Base-by-base conservation (phyloP, 345 rosid species). In the Eutrema japonicum region DNA sequence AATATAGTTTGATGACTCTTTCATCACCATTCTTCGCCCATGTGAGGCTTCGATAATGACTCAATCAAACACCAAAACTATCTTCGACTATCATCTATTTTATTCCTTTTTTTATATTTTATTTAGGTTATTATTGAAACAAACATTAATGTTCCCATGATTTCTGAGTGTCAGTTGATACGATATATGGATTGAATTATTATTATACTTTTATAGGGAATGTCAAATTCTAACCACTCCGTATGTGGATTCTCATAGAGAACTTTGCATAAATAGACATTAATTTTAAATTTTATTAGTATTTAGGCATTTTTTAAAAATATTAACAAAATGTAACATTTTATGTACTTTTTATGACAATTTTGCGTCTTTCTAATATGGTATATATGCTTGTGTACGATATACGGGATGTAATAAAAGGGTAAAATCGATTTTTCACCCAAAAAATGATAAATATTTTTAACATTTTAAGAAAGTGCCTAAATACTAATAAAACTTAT, bases 1-100 rank as follows among this genome's bases (percentile, higher is more conserved):
- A 16, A 14, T 37, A 2, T 36, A 42, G 59, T 64, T 70, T 70
- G 52, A 64, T 70, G 68, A 82, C 89, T 48, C 87, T 52, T 77
- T 84, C 86, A 47, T 57, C 49, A 57, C 78, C 89, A 85, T 85
- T 85, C 81, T 82, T 85, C 63, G 10, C 76, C 80, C 96, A 84
- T 84, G 91, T 85, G 96, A 75, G 45, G 41, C 62, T 69, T 54
- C 64, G 81, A 77, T 74, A 67, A 73, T 73, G 77, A 82, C 81
- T 66, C 63, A 77, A 72, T 74, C 73, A 77, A 65, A 56, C 68
- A 66, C 59, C 58, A 32, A 60, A 69, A 53, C 36, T 40, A 65
- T 56, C 66, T 62, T 66, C 40, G 14, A 42, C 66, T 40, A 43
- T 64, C 16, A 70, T 73, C 16, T 68, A 10, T 56, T 35, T 52